A percentile compares a stretch with the other conserved stretches of the same genome.
Evolutionary conservation across 805 yeast species (phyloP).

Genomic region (Cyberlindnera veronae): DNA sequence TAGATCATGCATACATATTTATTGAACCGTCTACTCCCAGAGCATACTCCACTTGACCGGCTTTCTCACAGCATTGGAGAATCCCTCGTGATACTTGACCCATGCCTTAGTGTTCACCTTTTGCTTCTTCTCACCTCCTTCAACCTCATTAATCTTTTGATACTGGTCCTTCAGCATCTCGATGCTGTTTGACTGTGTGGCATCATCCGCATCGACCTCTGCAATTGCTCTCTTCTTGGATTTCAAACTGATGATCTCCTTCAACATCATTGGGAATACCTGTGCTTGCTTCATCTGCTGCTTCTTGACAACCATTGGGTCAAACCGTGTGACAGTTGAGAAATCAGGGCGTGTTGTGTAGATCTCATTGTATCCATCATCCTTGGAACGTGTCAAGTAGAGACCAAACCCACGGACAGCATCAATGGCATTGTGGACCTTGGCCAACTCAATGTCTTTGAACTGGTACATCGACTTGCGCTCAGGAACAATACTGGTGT

Average conservation of each 20-base stretch:
- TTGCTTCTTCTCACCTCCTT: conserved; percentile 28
- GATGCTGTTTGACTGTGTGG: conserved; percentile 16
- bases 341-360: conserved; percentile 25
- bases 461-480: conserved; percentile 19
- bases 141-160: conserved; percentile 27
- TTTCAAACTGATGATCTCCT: conserved; percentile 28
- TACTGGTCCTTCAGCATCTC: conserved; percentile 42
- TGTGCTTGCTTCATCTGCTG: conserved; percentile 23
- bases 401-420: conserved; percentile 40
- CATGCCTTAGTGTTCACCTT: conserved; percentile 46
- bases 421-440: conserved; percentile 36
- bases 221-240: conserved; percentile 32
- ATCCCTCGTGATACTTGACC: conserved; percentile 93
- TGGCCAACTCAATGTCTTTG: conserved; percentile 20
- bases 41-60: conserved; percentile 74
- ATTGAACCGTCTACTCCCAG: conserved; percentile 37
- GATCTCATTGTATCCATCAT: conserved; percentile 29
- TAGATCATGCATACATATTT: conserved; percentile 14
- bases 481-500: conserved; percentile 29
- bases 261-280: conserved; percentile 22
- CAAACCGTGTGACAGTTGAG: conserved; percentile 22
- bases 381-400: conserved; percentile 33
- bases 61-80: conserved; percentile 85
- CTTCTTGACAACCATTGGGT: conserved; percentile 14
- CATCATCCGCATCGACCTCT: conserved; percentile 16